A percentile compares a stretch with the other conserved stretches of the same genome.
Evolutionary conservation across 441 rosid species (phyloP).

Genomic region (Adansonia grandidieri): DNA sequence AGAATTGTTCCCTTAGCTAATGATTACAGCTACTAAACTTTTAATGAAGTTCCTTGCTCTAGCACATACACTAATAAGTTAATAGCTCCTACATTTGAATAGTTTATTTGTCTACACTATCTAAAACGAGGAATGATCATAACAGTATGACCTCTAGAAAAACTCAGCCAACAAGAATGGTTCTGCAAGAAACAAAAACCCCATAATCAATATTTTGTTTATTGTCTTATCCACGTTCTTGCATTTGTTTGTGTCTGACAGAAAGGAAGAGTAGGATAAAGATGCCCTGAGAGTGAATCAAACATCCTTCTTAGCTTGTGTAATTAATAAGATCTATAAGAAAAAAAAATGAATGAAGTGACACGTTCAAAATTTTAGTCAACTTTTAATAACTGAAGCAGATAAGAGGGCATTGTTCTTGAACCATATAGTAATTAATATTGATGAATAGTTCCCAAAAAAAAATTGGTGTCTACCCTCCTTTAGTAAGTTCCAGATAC

Average conservation of each 20-base stretch:
- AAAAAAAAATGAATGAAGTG: not conserved
- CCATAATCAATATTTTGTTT: not conserved
- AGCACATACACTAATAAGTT: not conserved
- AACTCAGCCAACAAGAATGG: not conserved
- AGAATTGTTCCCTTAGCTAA: not conserved
- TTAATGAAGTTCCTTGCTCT: constrained; percentile 6
- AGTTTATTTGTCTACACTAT: not conserved
- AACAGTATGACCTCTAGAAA: not conserved
- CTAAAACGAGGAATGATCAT: constrained; percentile 2
- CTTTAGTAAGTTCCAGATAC: not conserved
- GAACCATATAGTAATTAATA: not conserved
- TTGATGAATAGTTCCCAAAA: not conserved
- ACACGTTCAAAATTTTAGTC: not conserved
- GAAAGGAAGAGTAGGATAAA: not conserved
- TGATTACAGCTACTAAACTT: constrained; percentile 17
- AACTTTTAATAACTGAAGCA: not conserved
- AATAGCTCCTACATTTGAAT: not conserved
- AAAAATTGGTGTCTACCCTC: not conserved
- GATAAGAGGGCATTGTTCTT: not conserved
- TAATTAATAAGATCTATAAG: not conserved
- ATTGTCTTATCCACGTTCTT: not conserved
- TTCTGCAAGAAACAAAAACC: not conserved
- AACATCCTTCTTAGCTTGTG: constrained; percentile 3
- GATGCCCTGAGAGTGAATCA: not conserved
- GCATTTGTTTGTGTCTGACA: not conserved